Base-by-base conservation (phyloP, 1,284 basidiomycete genomes). In the Laetiporus sulphureus region DNA sequence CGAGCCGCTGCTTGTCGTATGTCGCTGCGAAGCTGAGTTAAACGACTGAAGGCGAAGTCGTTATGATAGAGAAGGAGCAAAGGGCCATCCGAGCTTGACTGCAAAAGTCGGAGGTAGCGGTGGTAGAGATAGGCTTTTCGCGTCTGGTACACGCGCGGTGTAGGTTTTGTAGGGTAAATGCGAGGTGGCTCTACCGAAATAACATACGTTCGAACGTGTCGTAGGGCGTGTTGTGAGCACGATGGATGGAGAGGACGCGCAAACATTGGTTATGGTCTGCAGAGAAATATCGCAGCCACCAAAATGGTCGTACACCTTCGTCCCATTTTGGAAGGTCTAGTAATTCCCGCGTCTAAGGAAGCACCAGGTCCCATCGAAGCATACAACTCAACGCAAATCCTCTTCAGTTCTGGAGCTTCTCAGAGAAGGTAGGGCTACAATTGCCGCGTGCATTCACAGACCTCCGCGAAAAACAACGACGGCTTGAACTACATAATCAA, bases 71-170 rank as follows among this genome's bases (percentile, higher is more conserved):
- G 71, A 60, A 89, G 71, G 51, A 90, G 64, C 56, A 89, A 64
- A 25, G 85, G 83, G 4, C 74, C 68, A 22, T 66, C 55, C 21
- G 62, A 53, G 61, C 71, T 74, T 38, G 67, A 62, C 42, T 75
- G 60, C 51, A 90, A 71, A 46, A 87, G 73, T 48, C 67, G 69
- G 42, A 72, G 69, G 70, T 88, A 89, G 62, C 81, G 79, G 68
- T 78, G 72, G 64, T 79, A 84, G 60, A 87, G 81, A 62, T 75
- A 78, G 1, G 79, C 71, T 61, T 90, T 90, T 59, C 82, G 81
- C 59, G 77, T 75, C 42, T 68, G 71, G 58, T 83, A 90, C 46
- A 72, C 66, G 37, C 85, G 83, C 2, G 77, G 75, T 13, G 61
- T 60, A 33, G 66, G 64, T 52, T 77, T 80, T 13, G 73, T 62